phyloP scores from a whole-genome alignment of 2,329 filamentous ascomycete species.

The Epichloe amarillans region DNA sequence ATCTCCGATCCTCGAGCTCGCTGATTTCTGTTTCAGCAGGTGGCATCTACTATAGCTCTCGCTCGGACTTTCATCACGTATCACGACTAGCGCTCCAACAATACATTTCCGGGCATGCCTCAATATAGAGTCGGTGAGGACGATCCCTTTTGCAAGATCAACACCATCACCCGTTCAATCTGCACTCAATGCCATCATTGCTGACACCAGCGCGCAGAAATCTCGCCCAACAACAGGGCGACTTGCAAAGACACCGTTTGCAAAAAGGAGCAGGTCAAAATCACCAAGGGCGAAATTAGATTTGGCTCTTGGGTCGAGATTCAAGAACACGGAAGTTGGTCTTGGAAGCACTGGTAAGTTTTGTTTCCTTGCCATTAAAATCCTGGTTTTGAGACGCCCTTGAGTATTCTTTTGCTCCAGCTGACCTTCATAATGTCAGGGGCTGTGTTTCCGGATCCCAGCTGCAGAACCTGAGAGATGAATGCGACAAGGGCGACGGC shows the following conservation, averaged over 20 bases:
- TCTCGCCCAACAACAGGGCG: constrained; percentile 57
- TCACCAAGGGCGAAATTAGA: constrained; percentile 65
- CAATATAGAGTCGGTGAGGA: constrained; percentile 34
- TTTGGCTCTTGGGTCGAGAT: constrained; percentile 61
- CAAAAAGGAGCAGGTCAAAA: constrained; percentile 56
- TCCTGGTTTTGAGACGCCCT: not conserved
- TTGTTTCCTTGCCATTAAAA: not conserved
- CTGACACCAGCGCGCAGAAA: constrained; percentile 39
- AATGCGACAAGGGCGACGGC: constrained; percentile 32
- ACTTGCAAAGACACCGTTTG: constrained; percentile 62
- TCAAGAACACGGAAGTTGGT: constrained; percentile 48
- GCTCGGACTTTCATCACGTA: not conserved
- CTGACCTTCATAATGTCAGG: constrained; percentile 35
- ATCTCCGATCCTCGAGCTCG: too few species aligned
- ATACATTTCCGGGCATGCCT: constrained; percentile 14
- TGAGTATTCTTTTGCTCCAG: not conserved
- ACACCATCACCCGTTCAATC: not conserved
- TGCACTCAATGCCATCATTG: not conserved
- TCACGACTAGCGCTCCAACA: too few species aligned
- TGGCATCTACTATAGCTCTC: too few species aligned
- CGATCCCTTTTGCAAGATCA: not conserved
- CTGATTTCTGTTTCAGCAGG: too few species aligned
- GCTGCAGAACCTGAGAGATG: constrained; percentile 50
- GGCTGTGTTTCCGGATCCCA: constrained; percentile 75
- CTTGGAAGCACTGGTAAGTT: constrained; percentile 79